Conservation (phyloP, 495 filamentous ascomycete species). For the Xylaria curta region DNA sequence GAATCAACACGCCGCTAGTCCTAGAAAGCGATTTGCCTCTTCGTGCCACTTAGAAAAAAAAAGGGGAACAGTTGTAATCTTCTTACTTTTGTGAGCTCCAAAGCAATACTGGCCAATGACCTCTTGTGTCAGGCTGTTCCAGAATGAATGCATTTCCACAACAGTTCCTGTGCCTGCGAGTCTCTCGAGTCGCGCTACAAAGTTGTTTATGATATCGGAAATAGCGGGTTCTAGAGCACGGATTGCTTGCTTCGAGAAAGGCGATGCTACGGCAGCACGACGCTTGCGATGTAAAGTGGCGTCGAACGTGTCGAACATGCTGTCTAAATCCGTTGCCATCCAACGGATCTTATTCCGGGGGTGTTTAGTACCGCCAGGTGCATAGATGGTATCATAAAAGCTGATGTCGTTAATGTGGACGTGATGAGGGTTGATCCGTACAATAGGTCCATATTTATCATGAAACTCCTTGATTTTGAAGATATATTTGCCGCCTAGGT, state of each 20-base stretch:
- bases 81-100: constrained; percentile 29
- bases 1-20: background rate
- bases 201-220: constrained; percentile 28
- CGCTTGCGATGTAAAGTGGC: constrained; percentile 40
- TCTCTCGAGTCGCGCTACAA: constrained; percentile 32
- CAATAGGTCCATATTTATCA: constrained; percentile 40
- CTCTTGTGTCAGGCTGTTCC: constrained; percentile 36
- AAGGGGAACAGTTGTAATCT: background rate
- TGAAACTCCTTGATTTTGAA: constrained; percentile 54
- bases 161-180: constrained; percentile 20
- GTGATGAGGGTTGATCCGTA: constrained; percentile 26
- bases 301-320: background rate
- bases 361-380: constrained; percentile 4
- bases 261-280: constrained; percentile 44
- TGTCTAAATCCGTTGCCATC: background rate
- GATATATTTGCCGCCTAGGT: constrained; percentile 45
- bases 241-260: constrained; percentile 26
- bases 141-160: constrained; percentile 24
- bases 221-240: constrained; percentile 35
- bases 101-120: constrained; percentile 36
- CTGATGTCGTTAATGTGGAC: constrained; percentile 19
- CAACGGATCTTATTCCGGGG: constrained; percentile 12
- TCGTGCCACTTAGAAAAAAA: background rate
- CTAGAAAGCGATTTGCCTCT: background rate
- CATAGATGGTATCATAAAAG: constrained; percentile 28